Evolutionary conservation across 2,329 filamentous ascomycete genomes (phyloP), one percentile per base, ranked within the genome.

Genomic region (Calonectria honghensis): DNA sequence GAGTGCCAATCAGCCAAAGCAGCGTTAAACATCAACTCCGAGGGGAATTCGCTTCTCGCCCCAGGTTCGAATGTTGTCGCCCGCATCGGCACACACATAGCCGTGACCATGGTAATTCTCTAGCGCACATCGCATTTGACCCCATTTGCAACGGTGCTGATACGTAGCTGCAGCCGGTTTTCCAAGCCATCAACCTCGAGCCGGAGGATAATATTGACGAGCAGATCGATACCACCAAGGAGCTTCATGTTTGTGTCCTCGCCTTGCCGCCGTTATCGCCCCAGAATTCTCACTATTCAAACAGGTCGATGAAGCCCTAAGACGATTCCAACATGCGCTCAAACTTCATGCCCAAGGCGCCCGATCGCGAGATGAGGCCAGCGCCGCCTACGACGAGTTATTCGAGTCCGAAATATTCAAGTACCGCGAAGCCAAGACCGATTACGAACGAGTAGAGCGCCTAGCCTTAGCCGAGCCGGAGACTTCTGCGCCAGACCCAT

Each of bases 331-430:
- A 82, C 93, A 90, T 79, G 97, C 97, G 61, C 88, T 99, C 73
- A 98, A 96, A 84, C 92, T 96, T 78, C 97, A 99, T 83, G 94
- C 96, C 1, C 95, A 98, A 85, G 96, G 97, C 2, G 92, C 94
- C 0, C 87, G 87, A 24, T 94, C 92, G 69, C 97, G 95, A 83
- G 86, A 92, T 63, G 93, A 95, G 81, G 96, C 97, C 27, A 90
- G 91, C 54, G 90, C 93, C 67, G 96, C 97, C 59, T 99, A 99
- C 86, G 89, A 93, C 63, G 91, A 92, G 48, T 91, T 99, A 1
- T 97, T 99, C 84, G 88, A 94, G 68, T 98, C 96, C 32, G 97
- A 98, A 71, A 97, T 99, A 73, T 98, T 98, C 87, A 94, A 92
- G 81, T 98, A 97, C 82, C 94, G 94, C 67, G 96, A 98, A 84